Base-by-base conservation (phyloP, 108 stramenopile species). In the Cyclostephanos invisitatus region DNA sequence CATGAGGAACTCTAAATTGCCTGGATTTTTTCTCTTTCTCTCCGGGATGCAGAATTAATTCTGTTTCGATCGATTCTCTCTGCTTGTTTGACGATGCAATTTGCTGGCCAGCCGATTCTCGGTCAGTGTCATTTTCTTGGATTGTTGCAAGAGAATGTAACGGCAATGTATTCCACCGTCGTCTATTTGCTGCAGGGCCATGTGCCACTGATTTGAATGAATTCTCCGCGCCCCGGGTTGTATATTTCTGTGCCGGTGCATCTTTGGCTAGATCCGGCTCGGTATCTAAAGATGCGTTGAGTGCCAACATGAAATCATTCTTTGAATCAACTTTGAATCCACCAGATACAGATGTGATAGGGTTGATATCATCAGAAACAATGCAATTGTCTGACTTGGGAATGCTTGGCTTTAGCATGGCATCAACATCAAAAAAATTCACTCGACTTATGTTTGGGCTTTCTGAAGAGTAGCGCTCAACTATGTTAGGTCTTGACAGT, bases 81-180 rank as follows among this genome's bases (percentile, higher is more conserved):
- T 54, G 54, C 56, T 56, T 44, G 3, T 21, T 40, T 20, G 21
- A 32, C 5, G 40, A 24, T 25, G 25, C 44, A 37, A 10, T 28
- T 14, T 38, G 58, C 44, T 20, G 53, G 25, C 47, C 61, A 46
- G 14, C 24, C 37, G 50, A 40, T 20, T 63, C 68, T n/a, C n/a
- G 70, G 22, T 73, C 84, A 36, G 77, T 77, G 53, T 76, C 78
- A 58, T 80, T 84, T 75, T 95, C 94, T 64, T 86, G 79, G 51
- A 95, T 95, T 10, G 94, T 95, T 14, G 91, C 84, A 3, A 95
- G 77, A 9, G 78, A 67, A 32, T 77, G 77, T 20, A 86, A 47
- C 14, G 90, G 88, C 65, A 86, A 73, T 20, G 90, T 91, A 81
- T 89, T 89, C 81, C 84, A 91, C 37, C 83, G 83, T 58, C 85